phyloP scores from a whole-genome alignment of 2,329 filamentous ascomycete species.

The Sclerotinia spermophila region DNA sequence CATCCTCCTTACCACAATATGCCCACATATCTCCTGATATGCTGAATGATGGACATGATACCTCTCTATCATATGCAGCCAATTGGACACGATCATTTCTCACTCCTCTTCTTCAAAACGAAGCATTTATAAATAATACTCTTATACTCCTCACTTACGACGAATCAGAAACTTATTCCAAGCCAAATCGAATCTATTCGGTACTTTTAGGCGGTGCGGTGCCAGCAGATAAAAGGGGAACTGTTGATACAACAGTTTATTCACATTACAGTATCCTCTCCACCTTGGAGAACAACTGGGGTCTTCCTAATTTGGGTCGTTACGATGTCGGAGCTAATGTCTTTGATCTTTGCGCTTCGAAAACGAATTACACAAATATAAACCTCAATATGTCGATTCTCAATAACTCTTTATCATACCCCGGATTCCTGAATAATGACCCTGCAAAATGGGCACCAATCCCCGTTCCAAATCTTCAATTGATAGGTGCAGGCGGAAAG shows the following conservation, averaged over 20 bases:
- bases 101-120: slow-evolving; percentile 49
- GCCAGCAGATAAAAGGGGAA: slow-evolving; percentile 45
- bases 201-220: slow-evolving; percentile 55
- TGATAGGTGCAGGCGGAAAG: slow-evolving; percentile 44
- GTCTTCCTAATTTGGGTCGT: slow-evolving; percentile 42
- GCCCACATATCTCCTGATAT: slow-evolving; percentile 61
- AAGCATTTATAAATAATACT: slow-evolving; percentile 50
- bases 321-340: slow-evolving; percentile 44
- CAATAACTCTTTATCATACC: slow-evolving; percentile 46
- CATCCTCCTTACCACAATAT: slow-evolving; percentile 57
- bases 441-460: slow-evolving; percentile 35
- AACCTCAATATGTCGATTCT: slow-evolving; percentile 38
- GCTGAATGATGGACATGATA: slow-evolving; percentile 63
- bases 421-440: slow-evolving; percentile 41
- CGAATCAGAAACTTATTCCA: slow-evolving; percentile 50
- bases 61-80: slow-evolving; percentile 49
- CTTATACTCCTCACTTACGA: slow-evolving; percentile 57
- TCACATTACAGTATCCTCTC: slow-evolving; percentile 45
- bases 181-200: slow-evolving; percentile 51
- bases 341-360: slow-evolving; percentile 33
- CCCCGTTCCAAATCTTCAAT: slow-evolving; percentile 43
- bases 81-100: slow-evolving; percentile 52
- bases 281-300: slow-evolving; percentile 44
- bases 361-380: slow-evolving; percentile 33
- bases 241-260: slow-evolving; percentile 49